phyloP scores from a whole-genome alignment of 768 basidiomycete species.

The Agrocybe praecox region DNA sequence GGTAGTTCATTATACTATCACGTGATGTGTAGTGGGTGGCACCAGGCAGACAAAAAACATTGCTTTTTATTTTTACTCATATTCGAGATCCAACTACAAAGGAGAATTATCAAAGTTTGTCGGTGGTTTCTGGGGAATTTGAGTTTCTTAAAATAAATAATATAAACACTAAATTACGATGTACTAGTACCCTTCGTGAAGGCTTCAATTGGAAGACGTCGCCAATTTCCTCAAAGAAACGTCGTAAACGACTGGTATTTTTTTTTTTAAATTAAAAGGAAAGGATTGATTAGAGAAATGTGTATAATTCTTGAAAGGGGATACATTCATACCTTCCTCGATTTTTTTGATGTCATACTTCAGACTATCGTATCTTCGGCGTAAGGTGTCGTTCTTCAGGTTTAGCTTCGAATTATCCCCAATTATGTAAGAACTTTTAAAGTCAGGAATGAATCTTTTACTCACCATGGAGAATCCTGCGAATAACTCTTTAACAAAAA shows the following conservation, averaged over 20 bases:
- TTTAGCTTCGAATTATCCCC: constrained; percentile 54
- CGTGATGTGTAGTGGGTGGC: no score
- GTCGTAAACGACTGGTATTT: constrained; percentile 74
- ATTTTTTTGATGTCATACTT: constrained; percentile 91
- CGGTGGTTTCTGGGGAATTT: no score
- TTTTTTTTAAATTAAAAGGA: no score
- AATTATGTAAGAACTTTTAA: background rate
- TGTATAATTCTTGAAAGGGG: no score
- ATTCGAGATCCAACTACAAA: no score
- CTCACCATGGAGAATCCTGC: constrained; percentile 83
- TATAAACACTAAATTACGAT: no score
- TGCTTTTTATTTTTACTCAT: no score
- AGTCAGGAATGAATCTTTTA: background rate
- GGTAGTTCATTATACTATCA: background rate
- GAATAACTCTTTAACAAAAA: constrained; percentile 81
- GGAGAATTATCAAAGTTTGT: no score
- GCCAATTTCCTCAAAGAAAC: constrained; percentile 74
- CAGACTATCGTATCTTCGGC: constrained; percentile 77
- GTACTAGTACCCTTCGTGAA: no score
- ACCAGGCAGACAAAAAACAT: no score
- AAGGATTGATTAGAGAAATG: no score
- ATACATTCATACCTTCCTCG: constrained; percentile 77
- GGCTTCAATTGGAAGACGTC: background rate
- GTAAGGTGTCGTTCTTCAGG: constrained; percentile 76
- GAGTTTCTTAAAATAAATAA: no score